phyloP scores from a whole-genome alignment of 345 rosid species.

The Camelina neglecta region DNA sequence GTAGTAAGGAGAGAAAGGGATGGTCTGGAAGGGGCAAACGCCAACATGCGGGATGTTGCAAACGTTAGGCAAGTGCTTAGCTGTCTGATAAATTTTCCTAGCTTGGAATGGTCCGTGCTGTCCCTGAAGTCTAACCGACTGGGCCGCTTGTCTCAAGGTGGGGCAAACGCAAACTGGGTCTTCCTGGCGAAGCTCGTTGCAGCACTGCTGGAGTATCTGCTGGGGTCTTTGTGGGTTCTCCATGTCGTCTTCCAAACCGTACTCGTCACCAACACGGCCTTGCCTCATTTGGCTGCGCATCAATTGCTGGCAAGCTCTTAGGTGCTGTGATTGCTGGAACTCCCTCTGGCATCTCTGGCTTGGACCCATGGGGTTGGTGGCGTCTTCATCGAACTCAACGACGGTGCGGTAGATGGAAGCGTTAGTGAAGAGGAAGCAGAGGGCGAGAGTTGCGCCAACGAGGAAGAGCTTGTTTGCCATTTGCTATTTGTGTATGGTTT shows the following conservation, averaged over 20 bases:
- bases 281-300: not conserved
- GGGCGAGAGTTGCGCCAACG: constrained; percentile 21
- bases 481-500: not conserved
- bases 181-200: constrained; percentile 25
- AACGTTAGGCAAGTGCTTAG: constrained; percentile 26
- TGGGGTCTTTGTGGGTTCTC: not conserved
- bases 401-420: constrained; percentile 35
- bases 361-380: constrained; percentile 1
- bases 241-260: constrained; percentile 15
- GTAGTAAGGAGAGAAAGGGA: constrained; percentile 29
- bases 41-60: constrained; percentile 18
- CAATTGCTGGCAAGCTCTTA: constrained; percentile 9
- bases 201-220: constrained; percentile 1
- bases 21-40: constrained; percentile 24
- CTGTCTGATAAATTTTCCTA: constrained; percentile 1
- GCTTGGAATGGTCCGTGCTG: not conserved
- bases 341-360: not conserved
- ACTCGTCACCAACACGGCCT: constrained; percentile 10
- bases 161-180: constrained; percentile 12
- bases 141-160: constrained; percentile 2
- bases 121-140: not conserved
- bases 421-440: constrained; percentile 32
- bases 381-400: constrained; percentile 29
- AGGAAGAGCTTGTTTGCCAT: constrained; percentile 34
- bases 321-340: constrained; percentile 15